Percentiles rank a stretch among this genome's conserved stretches.
These are phyloP conservation scores for Meira nashicola DNA, from an alignment of 1,284 basidiomycete genomes.

Conservation along the genomic window DNA sequence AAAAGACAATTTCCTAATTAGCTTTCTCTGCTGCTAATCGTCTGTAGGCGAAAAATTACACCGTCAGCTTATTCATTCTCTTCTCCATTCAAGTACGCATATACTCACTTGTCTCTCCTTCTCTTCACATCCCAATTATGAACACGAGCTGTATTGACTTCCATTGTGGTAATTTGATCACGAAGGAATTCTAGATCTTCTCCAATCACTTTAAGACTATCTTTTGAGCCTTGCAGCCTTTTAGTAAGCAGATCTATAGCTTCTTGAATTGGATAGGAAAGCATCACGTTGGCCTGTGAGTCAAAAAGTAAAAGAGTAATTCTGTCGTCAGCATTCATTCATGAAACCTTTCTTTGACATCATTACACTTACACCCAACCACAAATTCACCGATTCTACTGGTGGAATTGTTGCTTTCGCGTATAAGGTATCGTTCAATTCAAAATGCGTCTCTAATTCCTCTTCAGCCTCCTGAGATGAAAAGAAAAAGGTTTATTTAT, in stretches of 20 bases:
- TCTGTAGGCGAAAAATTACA: too few species aligned
- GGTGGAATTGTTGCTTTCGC: slow-evolving; percentile 84
- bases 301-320: background rate
- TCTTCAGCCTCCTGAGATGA: slow-evolving; percentile 55
- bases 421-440: slow-evolving; percentile 90
- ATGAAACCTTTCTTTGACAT: background rate
- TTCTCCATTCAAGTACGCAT: too few species aligned
- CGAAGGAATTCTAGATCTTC: slow-evolving; percentile 90
- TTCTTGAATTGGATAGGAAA: slow-evolving; percentile 80
- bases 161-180: slow-evolving; percentile 95
- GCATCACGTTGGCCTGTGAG: slow-evolving; percentile 71
- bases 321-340: background rate
- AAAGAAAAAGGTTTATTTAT: background rate
- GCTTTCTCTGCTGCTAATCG: too few species aligned
- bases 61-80: too few species aligned
- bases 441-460: slow-evolving; percentile 78
- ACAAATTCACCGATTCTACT: slow-evolving; percentile 82
- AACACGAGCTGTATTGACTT: slow-evolving; percentile 92
- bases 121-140: slow-evolving; percentile 94
- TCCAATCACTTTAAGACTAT: slow-evolving; percentile 65
- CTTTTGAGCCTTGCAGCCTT: slow-evolving; percentile 74
- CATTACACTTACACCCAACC: slow-evolving; percentile 72
- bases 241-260: slow-evolving; percentile 71
- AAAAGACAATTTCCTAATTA: too few species aligned
- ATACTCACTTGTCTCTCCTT: slow-evolving; percentile 59